Evolutionary conservation across 1,284 basidiomycete species (phyloP), one percentile per base, ranked within the genome.

Genomic region (Earliella scabrosa): DNA sequence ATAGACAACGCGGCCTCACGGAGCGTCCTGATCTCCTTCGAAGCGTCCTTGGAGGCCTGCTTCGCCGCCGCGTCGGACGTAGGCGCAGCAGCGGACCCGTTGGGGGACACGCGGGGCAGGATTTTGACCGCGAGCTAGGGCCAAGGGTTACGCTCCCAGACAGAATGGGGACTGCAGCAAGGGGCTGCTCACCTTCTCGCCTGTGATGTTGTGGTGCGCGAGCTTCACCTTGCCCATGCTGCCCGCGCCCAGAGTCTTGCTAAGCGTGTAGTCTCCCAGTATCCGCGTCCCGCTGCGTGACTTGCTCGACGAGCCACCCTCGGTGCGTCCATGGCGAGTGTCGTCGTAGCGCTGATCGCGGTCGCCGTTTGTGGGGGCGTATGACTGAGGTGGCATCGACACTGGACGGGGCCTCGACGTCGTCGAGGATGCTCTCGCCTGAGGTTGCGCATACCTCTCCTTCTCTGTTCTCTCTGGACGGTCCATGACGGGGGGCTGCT

Each of bases 181-280:
- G 41, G 35, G 26, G 26, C 16, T 51, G 45, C 45, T 67, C 61
- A 97, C 97, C 86, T 97, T 97, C 76, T 98, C 95, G 39, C 92
- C 92, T 1, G 93, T 92, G 64, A 88, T 71, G 64, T 92, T 92
- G 71, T 97, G 94, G 38, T 92, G 90, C 7, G 94, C 97, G 18
- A 98, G 85, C 80, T 98, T 99, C 68, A 99, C 97, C 72, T 98
- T 98, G 64, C 97, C 97, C 96, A 99, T 99, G 73, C 93, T 96
- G 35, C 97, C 97, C 36, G 95, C 95, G 46, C 97, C 97, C 32
- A 99, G 82, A 3, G 97, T 98, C 82, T 98, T 98, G 67, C 93
- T 93, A 61, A 99, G 84, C 59, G 93, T 93, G 78, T 98, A 99
- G 72, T 98, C 95, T 38, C 97, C 96, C 13, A 99, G 79, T 64